Evolutionary conservation across 2,329 filamentous ascomycete genomes (phyloP).

Genomic region (Coniochaeta sp.): DNA sequence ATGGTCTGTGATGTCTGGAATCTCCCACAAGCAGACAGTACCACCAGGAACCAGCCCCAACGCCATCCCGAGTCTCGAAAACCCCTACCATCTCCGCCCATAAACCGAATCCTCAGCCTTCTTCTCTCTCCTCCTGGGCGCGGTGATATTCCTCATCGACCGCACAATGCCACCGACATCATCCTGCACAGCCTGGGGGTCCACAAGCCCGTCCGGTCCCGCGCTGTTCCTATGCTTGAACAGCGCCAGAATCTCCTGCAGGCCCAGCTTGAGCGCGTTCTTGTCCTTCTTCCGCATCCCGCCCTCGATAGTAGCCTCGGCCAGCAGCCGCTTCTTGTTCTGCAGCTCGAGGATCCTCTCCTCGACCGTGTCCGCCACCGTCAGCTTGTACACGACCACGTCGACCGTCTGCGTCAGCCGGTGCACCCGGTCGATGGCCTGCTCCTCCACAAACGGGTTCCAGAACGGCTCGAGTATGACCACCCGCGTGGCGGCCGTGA

Average conservation of each 20-base stretch:
- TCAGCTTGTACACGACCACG: slow-evolving; percentile 92
- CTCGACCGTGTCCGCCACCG: slow-evolving; percentile 79
- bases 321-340: slow-evolving; percentile 84
- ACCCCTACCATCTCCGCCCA: slow-evolving; percentile 30
- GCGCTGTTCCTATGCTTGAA: slow-evolving; percentile 53
- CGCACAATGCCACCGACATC: slow-evolving; percentile 12
- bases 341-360: slow-evolving; percentile 92
- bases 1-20: not conserved
- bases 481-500: slow-evolving; percentile 88
- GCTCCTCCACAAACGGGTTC: slow-evolving; percentile 98
- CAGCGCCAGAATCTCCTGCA: slow-evolving; percentile 88
- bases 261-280: slow-evolving; percentile 66
- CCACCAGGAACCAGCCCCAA: not conserved
- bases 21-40: not conserved
- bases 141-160: slow-evolving; percentile 17
- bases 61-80: not conserved
- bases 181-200: slow-evolving; percentile 12
- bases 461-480: slow-evolving; percentile 97
- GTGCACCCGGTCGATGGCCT: slow-evolving; percentile 96
- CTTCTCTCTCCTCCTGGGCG: slow-evolving; percentile 22
- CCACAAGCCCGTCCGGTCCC: slow-evolving; percentile 28
- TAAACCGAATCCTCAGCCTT: slow-evolving; percentile 21
- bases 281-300: slow-evolving; percentile 59
- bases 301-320: slow-evolving; percentile 85
- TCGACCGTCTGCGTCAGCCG: slow-evolving; percentile 95